Percentiles rank a stretch among this genome's conserved stretches.
Conservation (phyloP, 768 basidiomycete species). For the Russula foetens region DNA sequence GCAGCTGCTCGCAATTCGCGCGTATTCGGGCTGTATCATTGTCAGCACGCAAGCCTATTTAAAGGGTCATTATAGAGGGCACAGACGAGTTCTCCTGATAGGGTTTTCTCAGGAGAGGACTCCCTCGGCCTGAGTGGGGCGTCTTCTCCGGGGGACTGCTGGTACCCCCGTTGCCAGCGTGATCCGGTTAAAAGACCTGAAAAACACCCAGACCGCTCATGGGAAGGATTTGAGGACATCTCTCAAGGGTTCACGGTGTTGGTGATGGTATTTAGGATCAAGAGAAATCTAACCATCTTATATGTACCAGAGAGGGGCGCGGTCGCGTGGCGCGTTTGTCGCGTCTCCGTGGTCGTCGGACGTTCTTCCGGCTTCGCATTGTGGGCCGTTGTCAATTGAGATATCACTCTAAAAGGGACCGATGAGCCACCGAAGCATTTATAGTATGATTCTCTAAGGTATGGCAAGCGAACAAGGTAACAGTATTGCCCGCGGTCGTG, state of each 20-base stretch:
- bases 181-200: slow-evolving; percentile 16
- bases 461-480: not conserved
- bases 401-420: slow-evolving; percentile 8
- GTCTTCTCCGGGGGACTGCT: not conserved
- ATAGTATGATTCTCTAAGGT: slow-evolving; percentile 7
- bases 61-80: not conserved
- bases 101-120: slow-evolving; percentile 1
- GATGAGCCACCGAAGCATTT: slow-evolving; percentile 1
- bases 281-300: slow-evolving; percentile 1
- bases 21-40: slow-evolving; percentile 14
- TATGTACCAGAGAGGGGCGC: not conserved
- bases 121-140: not conserved
- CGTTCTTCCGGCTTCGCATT: slow-evolving; percentile 11
- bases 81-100: slow-evolving; percentile 8
- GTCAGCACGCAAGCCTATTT: not conserved
- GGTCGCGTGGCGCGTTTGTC: slow-evolving; percentile 15
- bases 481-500: slow-evolving; percentile 3
- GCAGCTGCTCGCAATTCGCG: slow-evolving; percentile 16
- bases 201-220: slow-evolving; percentile 15
- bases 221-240: slow-evolving; percentile 4
- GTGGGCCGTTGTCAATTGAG: not conserved
- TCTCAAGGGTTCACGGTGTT: not conserved
- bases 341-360: slow-evolving; percentile 20
- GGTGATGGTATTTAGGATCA: not conserved
- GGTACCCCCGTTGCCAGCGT: slow-evolving; percentile 8